Conservation (phyloP, 139 green algal genomes). For the Coelastrella sp. region DNA sequence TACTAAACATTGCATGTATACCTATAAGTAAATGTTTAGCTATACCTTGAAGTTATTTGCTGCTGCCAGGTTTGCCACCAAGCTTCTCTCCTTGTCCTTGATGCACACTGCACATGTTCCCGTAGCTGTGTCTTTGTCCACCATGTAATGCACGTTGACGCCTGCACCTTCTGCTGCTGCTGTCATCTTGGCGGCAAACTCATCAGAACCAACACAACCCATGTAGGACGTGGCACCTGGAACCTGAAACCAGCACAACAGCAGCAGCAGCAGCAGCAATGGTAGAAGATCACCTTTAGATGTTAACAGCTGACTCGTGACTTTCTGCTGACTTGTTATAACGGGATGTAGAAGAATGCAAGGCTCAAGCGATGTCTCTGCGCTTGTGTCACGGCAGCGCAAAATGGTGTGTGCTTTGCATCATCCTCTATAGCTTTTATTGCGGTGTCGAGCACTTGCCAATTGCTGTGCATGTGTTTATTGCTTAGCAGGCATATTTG, state of each 20-base stretch:
- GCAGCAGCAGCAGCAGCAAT: slow-evolving; percentile 10
- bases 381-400: too few species aligned
- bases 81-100: slow-evolving; percentile 88
- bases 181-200: slow-evolving; percentile 88
- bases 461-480: too few species aligned
- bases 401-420: too few species aligned
- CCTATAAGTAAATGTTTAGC: too few species aligned
- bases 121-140: slow-evolving; percentile 87
- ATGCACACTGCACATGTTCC: slow-evolving; percentile 96
- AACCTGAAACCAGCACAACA: slow-evolving; percentile 44
- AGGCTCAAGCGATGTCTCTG: too few species aligned
- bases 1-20: too few species aligned
- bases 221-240: slow-evolving; percentile 92
- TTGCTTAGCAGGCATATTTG: too few species aligned
- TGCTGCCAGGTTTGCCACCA: slow-evolving; percentile 96
- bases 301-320: too few species aligned
- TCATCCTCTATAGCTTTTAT: too few species aligned
- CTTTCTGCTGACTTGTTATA: too few species aligned
- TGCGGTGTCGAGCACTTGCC: too few species aligned
- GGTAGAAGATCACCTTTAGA: neutral
- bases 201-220: slow-evolving; percentile 96
- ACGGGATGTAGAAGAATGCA: too few species aligned
- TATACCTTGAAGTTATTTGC: slow-evolving; percentile 99
- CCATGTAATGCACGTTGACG: slow-evolving; percentile 89
- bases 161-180: slow-evolving; percentile 79